Conservation (phyloP, 169 alveolate genomes). For the Eimeria necatrix region DNA sequence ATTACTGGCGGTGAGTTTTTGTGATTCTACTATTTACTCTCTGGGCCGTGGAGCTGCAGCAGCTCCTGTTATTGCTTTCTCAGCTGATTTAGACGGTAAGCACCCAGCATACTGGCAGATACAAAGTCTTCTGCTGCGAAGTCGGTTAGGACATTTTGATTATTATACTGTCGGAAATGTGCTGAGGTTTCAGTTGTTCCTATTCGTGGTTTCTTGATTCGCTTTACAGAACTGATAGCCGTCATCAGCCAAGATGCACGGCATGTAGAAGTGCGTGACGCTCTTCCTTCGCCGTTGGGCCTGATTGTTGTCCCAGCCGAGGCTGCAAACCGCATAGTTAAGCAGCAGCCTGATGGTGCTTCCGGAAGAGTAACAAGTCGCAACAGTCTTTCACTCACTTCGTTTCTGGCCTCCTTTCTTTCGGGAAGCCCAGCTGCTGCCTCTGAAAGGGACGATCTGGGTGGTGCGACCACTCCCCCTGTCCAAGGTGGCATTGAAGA, state of each 20-base stretch:
- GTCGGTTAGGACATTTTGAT: no score
- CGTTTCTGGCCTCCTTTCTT: slow-evolving; percentile 61
- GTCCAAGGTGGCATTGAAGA: slow-evolving; percentile 25
- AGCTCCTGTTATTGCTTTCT: no score
- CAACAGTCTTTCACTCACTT: slow-evolving; percentile 22
- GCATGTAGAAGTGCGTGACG: slow-evolving; percentile 80
- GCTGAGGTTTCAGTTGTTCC: no score
- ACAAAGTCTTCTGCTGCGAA: no score
- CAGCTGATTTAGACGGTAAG: no score
- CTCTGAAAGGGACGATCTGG: not conserved
- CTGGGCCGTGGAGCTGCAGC: no score
- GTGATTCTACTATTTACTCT: no score
- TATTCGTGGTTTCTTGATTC: not conserved
- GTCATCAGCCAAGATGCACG: slow-evolving; percentile 78
- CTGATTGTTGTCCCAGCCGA: slow-evolving; percentile 64
- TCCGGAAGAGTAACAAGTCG: slow-evolving; percentile 41
- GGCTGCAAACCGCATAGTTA: slow-evolving; percentile 68
- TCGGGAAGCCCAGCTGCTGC: not conserved
- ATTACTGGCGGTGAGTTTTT: slow-evolving; percentile 55
- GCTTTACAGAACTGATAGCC: slow-evolving; percentile 34
- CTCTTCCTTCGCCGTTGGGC: slow-evolving; percentile 66
- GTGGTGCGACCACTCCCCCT: not conserved
- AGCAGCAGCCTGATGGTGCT: slow-evolving; percentile 3
- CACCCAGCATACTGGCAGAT: no score
- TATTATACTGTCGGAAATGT: no score